Evolutionary conservation across 805 yeast genomes (phyloP), one percentile per base, ranked within the genome.

Genomic region (Candida piceae): DNA sequence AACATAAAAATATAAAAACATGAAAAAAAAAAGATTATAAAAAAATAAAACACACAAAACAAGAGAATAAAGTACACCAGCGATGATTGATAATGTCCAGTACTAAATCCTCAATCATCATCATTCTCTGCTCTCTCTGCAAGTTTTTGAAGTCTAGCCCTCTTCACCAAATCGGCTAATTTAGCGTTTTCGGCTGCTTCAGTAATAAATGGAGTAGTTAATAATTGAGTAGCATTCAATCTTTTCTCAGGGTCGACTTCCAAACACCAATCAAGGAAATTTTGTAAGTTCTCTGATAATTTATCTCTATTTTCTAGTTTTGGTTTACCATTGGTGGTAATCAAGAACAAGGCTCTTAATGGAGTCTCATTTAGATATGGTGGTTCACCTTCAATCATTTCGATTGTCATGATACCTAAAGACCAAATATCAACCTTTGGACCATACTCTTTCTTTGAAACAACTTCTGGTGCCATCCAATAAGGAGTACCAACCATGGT

Each of bases 401-500:
- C 93, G 46, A 83, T 84, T 3, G 89, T 80, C 93, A 83, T 83
- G 45, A 83, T 84, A 31, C 93, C 93, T 40, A 83, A 62, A 3
- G 86, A 78, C 93, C 93, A 83, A 17, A 84, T 80, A 52, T 83
- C 93, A 19, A 83, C 87, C 55, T 84, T 84, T 35, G 83, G 85
- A 33, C 83, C 93, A 53, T 83, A 83, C 45, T 82, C 87, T 52
- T 82, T 80, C 51, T 80, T 85, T 48, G 76, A 78, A 27, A 83
- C 88, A 31, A 83, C 88, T 59, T 83, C 93, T 1, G 93, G 93
- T 0, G 93, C 93, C 93, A 83, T 83, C 93, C 93, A 83, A 60
- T 83, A 83, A 8, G 93, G 90, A 1, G 93, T 83, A 6, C 93
- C 93, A 4, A 83, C 93, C 90, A 83, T 82, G 3, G 93, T 83